Conservation (phyloP, 2,329 filamentous ascomycete species). For the Aspergillus sp. region DNA sequence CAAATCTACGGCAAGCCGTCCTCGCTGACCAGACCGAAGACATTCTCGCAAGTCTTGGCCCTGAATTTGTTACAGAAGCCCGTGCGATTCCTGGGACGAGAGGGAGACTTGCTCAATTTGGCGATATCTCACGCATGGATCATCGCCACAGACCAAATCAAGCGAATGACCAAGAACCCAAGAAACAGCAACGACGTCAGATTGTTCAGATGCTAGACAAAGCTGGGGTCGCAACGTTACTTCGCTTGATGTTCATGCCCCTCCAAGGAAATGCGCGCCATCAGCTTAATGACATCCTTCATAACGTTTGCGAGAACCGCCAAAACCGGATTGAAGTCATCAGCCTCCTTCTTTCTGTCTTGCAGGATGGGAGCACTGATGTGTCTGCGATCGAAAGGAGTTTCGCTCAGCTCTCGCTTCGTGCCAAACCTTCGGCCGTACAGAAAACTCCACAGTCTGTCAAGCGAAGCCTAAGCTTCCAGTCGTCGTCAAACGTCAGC, state of each 20-base stretch:
- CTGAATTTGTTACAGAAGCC: constrained; percentile 84
- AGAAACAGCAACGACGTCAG: constrained; percentile 74
- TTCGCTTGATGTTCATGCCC: constrained; percentile 97
- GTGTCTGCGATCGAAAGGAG: constrained; percentile 92
- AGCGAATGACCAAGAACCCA: constrained; percentile 52
- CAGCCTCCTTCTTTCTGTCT: constrained; percentile 86
- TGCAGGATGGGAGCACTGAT: constrained; percentile 94
- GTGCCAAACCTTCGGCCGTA: constrained; percentile 77
- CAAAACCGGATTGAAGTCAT: constrained; percentile 94
- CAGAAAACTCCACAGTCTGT: constrained; percentile 81
- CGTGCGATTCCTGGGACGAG: constrained; percentile 68
- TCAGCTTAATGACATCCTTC: constrained; percentile 83
- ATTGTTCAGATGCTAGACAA: constrained; percentile 98
- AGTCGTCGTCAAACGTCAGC: constrained; percentile 60
- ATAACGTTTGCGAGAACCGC: constrained; percentile 93
- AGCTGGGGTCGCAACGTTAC: constrained; percentile 88
- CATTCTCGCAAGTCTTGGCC: constrained; percentile 79
- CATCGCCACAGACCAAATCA: constrained; percentile 41
- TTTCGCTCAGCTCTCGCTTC: constrained; percentile 88
- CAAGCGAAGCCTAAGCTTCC: constrained; percentile 74
- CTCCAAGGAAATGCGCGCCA: constrained; percentile 84
- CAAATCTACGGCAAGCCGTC: constrained; percentile 80
- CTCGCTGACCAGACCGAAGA: constrained; percentile 91
- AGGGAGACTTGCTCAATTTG: constrained; percentile 60
- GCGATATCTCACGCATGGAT: constrained; percentile 46